Evolutionary conservation across 2,329 filamentous ascomycete genomes (phyloP), one percentile per base, ranked within the genome.

Genomic region (Penicillium digitatum): DNA sequence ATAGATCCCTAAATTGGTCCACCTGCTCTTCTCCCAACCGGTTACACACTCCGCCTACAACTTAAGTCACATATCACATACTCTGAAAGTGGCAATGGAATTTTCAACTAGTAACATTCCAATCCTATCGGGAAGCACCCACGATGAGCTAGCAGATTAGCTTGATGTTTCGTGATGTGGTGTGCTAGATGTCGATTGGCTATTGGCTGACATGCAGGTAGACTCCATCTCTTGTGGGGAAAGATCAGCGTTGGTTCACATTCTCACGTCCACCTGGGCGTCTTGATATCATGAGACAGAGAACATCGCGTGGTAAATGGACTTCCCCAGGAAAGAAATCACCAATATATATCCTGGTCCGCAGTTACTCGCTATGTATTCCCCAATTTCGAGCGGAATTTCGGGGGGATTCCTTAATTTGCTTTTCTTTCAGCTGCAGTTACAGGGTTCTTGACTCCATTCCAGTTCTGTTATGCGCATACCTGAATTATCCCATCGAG

Each of bases 21-120:
- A 27, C 24, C 24, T 26, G 24, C 26, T 5, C 26, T 27, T 24
- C 11, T 31, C 26, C 29, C 12, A 20, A 47, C 39, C 43, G 47
- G 58, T 58, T 32, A 54, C 57, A 57, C 45, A 61, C 55, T 20
- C n/a, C 7, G 58, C 55, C 52, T 58, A n/a, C n/a, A n/a, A n/a
- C n/a, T n/a, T n/a, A 56, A 59, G 50, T 62, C 57, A 55, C 59
- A 63, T 60, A 51, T 63, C 57, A 56, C 59, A 63, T 60, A 63
- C 47, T 22, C 22, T 24, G 24, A 27, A 50, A 46, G 61, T 55
- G 55, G 48, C 51, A 55, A 61, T 62, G 22, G 31, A 46, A 55
- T 50, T 53, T 57, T 61, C 58, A 60, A 46, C 55, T 55, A 58
- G 61, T 63, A 61, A 64, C 61, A 60, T 62, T 63, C 56, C 52